Evolutionary conservation across 1,284 basidiomycete genomes (phyloP).

Genomic region (Pascua guehoae): DNA sequence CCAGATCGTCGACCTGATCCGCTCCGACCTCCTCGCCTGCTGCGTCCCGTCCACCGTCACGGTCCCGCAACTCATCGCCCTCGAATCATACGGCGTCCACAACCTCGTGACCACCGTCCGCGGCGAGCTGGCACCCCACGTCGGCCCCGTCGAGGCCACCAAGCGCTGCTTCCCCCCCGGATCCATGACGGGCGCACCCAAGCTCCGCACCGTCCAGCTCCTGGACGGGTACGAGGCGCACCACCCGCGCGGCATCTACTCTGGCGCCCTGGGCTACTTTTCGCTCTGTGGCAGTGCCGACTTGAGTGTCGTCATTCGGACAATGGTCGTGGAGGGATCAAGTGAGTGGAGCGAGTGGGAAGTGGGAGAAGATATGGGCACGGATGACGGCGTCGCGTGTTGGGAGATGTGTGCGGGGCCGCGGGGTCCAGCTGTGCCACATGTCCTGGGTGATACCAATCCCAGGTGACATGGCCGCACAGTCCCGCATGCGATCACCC

Average conservation of each 20-base stretch:
- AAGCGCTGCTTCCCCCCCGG: conserved; percentile 82
- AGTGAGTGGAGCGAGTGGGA: conserved; percentile 21
- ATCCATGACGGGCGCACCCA: conserved; percentile 97
- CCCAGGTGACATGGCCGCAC: no score
- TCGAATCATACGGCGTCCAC: conserved; percentile 95
- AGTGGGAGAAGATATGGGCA: no score
- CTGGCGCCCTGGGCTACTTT: conserved; percentile 92
- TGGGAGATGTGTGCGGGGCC: no score
- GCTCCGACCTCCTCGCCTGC: conserved; percentile 78
- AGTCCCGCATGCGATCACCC: no score
- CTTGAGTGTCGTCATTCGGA: conserved; percentile 94
- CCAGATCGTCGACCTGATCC: conserved; percentile 87
- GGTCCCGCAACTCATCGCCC: conserved; percentile 79
- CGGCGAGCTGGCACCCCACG: conserved; percentile 55
- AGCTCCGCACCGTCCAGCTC: conserved; percentile 87
- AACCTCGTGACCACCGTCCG: conserved; percentile 93
- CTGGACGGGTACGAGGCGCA: conserved; percentile 73
- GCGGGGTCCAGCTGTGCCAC: no score
- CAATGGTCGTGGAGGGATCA: conserved; percentile 73
- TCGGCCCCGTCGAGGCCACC: conserved; percentile 67
- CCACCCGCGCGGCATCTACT: conserved; percentile 72
- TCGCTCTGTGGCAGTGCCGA: conserved; percentile 83
- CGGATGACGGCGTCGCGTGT: no score
- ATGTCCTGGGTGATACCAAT: no score
- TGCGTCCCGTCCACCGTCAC: conserved; percentile 67